Evolutionary conservation across 305 asterid genomes (phyloP).

Genomic region (Rubia tinctorum): DNA sequence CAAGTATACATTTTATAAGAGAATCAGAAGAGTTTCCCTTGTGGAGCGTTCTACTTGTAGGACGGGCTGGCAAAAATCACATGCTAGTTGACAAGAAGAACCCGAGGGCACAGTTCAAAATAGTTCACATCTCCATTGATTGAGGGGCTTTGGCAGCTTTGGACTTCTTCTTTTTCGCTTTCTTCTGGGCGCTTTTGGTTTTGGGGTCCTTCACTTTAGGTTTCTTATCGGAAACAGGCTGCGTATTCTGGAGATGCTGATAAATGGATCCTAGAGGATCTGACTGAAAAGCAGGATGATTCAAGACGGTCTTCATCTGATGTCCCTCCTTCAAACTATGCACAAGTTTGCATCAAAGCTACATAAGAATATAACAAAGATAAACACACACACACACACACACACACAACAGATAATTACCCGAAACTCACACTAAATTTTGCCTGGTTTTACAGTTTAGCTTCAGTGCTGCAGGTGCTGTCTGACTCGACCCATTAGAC

Average conservation of each 20-base stretch:
- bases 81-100: too few species aligned
- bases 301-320: constrained; percentile 53
- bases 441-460: constrained; percentile 58
- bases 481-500: constrained; percentile 33
- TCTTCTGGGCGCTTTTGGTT: constrained; percentile 32
- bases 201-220: constrained; percentile 38
- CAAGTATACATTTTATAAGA: too few species aligned
- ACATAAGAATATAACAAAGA: constrained; percentile 5
- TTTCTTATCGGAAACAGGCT: constrained; percentile 44
- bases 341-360: constrained; percentile 9
- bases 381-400: constrained; percentile 2
- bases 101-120: too few species aligned
- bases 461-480: constrained; percentile 39
- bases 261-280: constrained; percentile 56
- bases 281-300: constrained; percentile 56
- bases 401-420: neutral
- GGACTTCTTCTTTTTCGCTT: constrained; percentile 39
- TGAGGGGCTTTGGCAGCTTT: constrained; percentile 30
- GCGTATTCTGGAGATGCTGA: constrained; percentile 65
- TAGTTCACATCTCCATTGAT: constrained; percentile 50
- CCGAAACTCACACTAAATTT: constrained; percentile 51
- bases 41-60: too few species aligned
- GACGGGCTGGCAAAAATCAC: too few species aligned
- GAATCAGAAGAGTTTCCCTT: too few species aligned
- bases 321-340: constrained; percentile 64